A percentile compares a stretch with the other conserved stretches of the same genome.
Conservation (phyloP, 768 basidiomycete genomes). For the Clitopilus hobsonii region DNA sequence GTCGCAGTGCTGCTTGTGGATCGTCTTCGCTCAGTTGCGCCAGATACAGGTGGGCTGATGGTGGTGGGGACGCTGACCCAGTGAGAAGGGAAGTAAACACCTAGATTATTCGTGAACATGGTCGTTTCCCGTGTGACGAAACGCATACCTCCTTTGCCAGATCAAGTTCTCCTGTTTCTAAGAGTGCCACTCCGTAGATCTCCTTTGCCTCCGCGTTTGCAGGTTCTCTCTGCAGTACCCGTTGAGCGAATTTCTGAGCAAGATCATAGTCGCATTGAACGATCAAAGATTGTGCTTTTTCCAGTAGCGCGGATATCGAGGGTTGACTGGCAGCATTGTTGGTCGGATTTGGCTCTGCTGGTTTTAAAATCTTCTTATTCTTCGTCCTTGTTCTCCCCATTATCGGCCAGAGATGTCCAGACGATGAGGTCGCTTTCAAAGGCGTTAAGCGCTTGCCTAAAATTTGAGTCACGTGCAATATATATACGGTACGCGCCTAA, state of each 20-base stretch:
- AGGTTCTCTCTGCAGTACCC: constrained; percentile 62
- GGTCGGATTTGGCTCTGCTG: constrained; percentile 14
- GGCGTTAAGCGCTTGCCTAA: constrained; percentile 3
- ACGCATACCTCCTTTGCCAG: constrained; percentile 61
- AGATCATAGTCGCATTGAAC: constrained; percentile 83
- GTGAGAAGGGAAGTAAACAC: constrained; percentile 36
- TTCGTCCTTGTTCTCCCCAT: constrained; percentile 58
- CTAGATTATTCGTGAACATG: not conserved
- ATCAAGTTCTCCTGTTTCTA: constrained; percentile 77
- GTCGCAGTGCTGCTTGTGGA: constrained; percentile 63
- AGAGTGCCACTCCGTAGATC: constrained; percentile 71
- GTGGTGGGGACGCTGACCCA: constrained; percentile 55
- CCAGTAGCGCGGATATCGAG: constrained; percentile 51
- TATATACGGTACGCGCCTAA: not conserved
- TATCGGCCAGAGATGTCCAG: not conserved
- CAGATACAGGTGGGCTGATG: constrained; percentile 84
- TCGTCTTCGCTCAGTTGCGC: constrained; percentile 81
- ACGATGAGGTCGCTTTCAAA: not conserved
- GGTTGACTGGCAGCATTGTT: constrained; percentile 25
- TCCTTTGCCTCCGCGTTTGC: constrained; percentile 68
- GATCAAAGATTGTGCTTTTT: constrained; percentile 78
- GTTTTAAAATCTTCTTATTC: constrained; percentile 34
- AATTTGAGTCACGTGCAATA: constrained; percentile 26
- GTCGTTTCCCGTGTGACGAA: not conserved
- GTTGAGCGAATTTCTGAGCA: constrained; percentile 64